Evolutionary conservation across 1,139 yeast genomes (phyloP), one percentile per base, ranked within the genome.

Genomic region (Pichia sp.): DNA sequence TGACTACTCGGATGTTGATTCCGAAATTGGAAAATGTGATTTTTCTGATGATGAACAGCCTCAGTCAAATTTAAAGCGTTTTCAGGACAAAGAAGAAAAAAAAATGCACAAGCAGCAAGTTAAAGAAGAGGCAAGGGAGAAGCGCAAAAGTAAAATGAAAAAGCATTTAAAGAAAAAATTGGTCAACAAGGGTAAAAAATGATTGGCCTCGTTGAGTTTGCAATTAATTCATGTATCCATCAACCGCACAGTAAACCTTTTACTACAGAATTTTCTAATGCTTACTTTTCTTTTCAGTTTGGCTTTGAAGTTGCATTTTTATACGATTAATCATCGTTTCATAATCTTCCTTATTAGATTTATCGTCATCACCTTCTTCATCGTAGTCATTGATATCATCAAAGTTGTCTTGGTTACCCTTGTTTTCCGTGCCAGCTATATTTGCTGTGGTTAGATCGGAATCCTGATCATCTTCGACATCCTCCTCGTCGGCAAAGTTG

Each of bases 101-200:
- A 89, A 86, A 66, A 85, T 82, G 50, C 79, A 98, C 54, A 95
- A 95, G 70, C 86, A 85, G 64, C 87, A 85, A 29, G 85, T 90
- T 23, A 93, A 90, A 68, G 87, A 84, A 44, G 90, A 84, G 15
- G 88, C 90, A 59, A 87, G 86, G 64, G 98, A 92, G 64, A 90
- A 88, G 73, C 79, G 99, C 57, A 85, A 90, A 67, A 84, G 84
- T 5, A 95, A 95, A 70, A 86, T 93, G 85, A 93, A 93, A 70
- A 95, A 95, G 70, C 90, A 88, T 70, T 72, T 90, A 44, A 93
- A 93, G 74, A 93, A 93, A 79, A 86, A 85, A 68, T 72, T 86
- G 46, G 76, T 85, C 6, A 82, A 76, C 60, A 87, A 86, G 19
- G 57, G 57, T 23, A 56, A 56, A 26, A 54, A 56, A 50, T 56